Evolutionary conservation across 495 filamentous ascomycete genomes (phyloP).

Genomic region (Eremomyces bilateralis): DNA sequence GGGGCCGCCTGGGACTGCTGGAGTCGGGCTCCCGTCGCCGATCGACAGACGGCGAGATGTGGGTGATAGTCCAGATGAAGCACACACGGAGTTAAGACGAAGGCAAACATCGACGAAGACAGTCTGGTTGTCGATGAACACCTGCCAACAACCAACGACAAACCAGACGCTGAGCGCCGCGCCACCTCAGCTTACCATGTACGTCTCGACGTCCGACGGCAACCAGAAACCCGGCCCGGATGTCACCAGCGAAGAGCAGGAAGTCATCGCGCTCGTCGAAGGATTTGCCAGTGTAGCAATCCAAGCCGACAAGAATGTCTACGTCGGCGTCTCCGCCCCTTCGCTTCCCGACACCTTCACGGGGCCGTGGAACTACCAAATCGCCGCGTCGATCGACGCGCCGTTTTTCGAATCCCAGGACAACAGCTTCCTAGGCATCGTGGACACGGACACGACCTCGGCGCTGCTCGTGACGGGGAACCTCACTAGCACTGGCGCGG

Average conservation of each 20-base stretch:
- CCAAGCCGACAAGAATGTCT: conserved; percentile 37
- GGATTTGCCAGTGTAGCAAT: conserved; percentile 42
- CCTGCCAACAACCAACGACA: conserved; percentile 47
- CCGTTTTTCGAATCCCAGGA: conserved; percentile 28
- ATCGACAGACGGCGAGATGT: conserved; percentile 20
- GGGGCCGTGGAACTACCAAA: conserved; percentile 48
- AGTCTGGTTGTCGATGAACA: conserved; percentile 61
- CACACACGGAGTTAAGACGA: no score
- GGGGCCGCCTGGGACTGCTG: conserved; percentile 14
- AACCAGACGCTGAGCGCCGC: conserved; percentile 14
- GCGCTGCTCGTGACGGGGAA: conserved; percentile 60
- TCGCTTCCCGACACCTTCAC: conserved; percentile 29
- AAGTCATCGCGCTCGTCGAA: conserved; percentile 22
- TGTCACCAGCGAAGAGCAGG: conserved; percentile 19
- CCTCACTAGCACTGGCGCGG: conserved; percentile 26
- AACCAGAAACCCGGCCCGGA: conserved; percentile 49
- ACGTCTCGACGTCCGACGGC: conserved; percentile 41
- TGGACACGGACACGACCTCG: conserved; percentile 59
- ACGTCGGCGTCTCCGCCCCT: conserved; percentile 51
- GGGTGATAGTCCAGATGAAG: no score
- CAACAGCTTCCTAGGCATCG: conserved; percentile 14
- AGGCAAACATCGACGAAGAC: no score
- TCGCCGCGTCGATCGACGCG: conserved; percentile 61
- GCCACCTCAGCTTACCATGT: conserved; percentile 47
- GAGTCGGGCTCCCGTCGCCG: conserved; percentile 19